Evolutionary conservation across 108 stramenopile species (phyloP).

Genomic region (Cyclotella atomus): DNA sequence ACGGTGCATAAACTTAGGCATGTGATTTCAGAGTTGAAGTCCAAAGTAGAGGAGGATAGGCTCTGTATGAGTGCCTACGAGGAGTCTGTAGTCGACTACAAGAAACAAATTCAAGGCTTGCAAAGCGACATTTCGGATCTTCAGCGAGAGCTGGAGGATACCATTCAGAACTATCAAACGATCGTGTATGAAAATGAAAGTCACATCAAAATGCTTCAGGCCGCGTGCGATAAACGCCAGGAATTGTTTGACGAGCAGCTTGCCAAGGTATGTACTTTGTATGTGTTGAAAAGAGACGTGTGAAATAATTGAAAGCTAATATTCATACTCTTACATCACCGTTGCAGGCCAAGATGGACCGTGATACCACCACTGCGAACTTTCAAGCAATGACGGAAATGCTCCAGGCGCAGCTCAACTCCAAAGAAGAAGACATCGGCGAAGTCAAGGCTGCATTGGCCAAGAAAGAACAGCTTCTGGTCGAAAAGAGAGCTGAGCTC

Average conservation of each 20-base stretch:
- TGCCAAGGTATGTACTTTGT: too few species aligned
- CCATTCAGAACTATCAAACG: background rate
- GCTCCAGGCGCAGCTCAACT: constrained; percentile 25
- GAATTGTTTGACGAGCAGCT: constrained; percentile 36
- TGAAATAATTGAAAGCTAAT: too few species aligned
- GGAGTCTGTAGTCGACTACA: constrained; percentile 32
- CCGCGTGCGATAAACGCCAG: constrained; percentile 25
- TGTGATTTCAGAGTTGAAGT: constrained; percentile 16
- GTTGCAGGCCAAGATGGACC: constrained; percentile 35
- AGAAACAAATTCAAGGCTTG: constrained; percentile 28
- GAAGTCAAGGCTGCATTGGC: constrained; percentile 15
- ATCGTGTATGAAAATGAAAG: constrained; percentile 25
- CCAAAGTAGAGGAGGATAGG: constrained; percentile 17
- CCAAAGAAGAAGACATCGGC: constrained; percentile 20
- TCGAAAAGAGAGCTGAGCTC: constrained; percentile 1
- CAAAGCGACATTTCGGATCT: constrained; percentile 18
- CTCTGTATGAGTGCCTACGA: constrained; percentile 24
- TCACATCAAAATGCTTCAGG: constrained; percentile 36
- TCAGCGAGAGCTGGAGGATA: constrained; percentile 1
- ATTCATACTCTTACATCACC: too few species aligned
- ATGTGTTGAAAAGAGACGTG: too few species aligned
- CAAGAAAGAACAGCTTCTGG: background rate
- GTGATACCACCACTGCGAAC: constrained; percentile 21
- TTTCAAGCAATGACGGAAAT: constrained; percentile 37
- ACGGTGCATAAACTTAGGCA: background rate